A percentile compares a stretch with the other conserved stretches of the same genome.
Evolutionary conservation across 2,329 filamentous ascomycete species (phyloP).

Genomic region (Alternaria ethzedia): DNA sequence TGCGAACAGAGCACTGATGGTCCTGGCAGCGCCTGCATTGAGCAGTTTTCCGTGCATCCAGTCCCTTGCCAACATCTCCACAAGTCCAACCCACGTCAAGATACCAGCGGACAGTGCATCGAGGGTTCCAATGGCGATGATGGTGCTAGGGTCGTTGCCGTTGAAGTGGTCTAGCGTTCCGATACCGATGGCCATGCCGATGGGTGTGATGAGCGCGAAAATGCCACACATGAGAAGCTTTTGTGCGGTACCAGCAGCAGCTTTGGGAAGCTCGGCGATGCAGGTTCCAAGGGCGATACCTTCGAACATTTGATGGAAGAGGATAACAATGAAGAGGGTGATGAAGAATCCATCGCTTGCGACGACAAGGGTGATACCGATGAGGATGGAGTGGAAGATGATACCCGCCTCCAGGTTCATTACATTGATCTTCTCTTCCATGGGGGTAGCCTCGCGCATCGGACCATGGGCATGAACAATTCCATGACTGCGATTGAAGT

Average conservation of each 20-base stretch:
- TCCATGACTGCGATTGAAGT: slow-evolving; percentile 21
- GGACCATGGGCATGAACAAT: slow-evolving; percentile 29
- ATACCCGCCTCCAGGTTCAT: slow-evolving; percentile 75
- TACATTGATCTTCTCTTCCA: slow-evolving; percentile 63
- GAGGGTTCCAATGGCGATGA: slow-evolving; percentile 75
- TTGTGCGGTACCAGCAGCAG: slow-evolving; percentile 43
- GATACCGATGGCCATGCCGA: slow-evolving; percentile 82
- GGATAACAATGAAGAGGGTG: slow-evolving; percentile 66
- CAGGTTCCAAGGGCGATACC: slow-evolving; percentile 75
- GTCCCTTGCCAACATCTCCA: slow-evolving; percentile 80
- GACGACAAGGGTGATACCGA: slow-evolving; percentile 66
- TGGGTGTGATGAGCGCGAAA: slow-evolving; percentile 75
- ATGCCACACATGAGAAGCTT: slow-evolving; percentile 68
- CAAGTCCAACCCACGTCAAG: slow-evolving; percentile 77
- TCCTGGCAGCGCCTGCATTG: slow-evolving; percentile 58
- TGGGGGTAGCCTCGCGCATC: slow-evolving; percentile 23
- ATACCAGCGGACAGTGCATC: slow-evolving; percentile 78
- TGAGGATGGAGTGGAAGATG: slow-evolving; percentile 75
- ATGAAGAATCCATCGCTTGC: slow-evolving; percentile 59
- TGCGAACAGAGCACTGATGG: slow-evolving; percentile 58
- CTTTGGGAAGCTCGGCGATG: slow-evolving; percentile 65
- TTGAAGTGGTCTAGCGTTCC: slow-evolving; percentile 75
- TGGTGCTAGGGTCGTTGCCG: slow-evolving; percentile 71
- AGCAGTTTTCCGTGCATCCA: slow-evolving; percentile 66
- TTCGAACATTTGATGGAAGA: slow-evolving; percentile 82